phyloP scores from a whole-genome alignment of 139 green algal genomes.

The Trebouxia sp. region DNA sequence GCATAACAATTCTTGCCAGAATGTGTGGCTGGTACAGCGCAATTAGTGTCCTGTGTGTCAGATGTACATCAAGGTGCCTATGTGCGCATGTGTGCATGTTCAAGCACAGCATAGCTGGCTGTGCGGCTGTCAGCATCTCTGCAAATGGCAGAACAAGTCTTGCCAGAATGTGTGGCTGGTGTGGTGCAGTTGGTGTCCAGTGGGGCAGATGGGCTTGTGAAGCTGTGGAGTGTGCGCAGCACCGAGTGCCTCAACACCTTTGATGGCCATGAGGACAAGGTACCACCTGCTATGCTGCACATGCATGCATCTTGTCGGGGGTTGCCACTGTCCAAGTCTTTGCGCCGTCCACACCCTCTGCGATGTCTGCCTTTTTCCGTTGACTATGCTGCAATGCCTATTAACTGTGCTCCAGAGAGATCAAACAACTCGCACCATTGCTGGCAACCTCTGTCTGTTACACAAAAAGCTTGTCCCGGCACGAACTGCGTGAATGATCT shows the following conservation, averaged over 20 bases:
- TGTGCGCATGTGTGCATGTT: too few relatives aligned
- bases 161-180: not conserved
- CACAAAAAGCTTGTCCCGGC: too few relatives aligned
- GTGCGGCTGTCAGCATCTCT: not conserved
- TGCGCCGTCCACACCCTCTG: too few relatives aligned
- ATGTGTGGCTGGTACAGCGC: not conserved
- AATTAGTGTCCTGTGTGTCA: constrained; percentile 81
- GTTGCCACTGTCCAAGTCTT: not conserved
- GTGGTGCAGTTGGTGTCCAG: constrained; percentile 70
- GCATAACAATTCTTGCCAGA: not conserved
- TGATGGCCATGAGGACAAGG: constrained; percentile 93
- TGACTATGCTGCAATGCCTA: too few relatives aligned
- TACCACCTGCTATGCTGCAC: constrained; percentile 55
- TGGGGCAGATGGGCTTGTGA: constrained; percentile 94
- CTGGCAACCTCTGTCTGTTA: too few relatives aligned
- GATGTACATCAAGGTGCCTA: too few relatives aligned
- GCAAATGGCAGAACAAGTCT: not conserved
- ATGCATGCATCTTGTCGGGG: not conserved
- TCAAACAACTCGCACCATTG: too few relatives aligned
- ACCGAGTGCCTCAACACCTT: constrained; percentile 86
- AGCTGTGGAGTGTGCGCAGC: constrained; percentile 86
- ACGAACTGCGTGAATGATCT: too few relatives aligned
- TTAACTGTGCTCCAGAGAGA: too few relatives aligned
- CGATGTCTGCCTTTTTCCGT: too few relatives aligned
- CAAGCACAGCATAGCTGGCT: too few relatives aligned